phyloP scores from a whole-genome alignment of 805 yeast genomes.

The Alloascoidea hylecoeti region DNA sequence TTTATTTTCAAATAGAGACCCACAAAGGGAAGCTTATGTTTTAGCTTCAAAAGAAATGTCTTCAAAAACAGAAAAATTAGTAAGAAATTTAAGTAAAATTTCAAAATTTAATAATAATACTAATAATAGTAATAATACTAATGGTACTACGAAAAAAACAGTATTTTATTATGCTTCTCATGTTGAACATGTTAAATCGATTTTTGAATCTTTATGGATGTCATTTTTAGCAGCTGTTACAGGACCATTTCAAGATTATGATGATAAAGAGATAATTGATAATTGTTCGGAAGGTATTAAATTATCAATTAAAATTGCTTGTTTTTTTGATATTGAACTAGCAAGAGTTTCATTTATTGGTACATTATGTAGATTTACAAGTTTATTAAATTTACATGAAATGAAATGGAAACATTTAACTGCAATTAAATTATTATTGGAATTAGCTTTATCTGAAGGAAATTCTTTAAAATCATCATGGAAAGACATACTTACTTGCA shows the following conservation, averaged over 20 bases:
- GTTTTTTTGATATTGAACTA: conserved; percentile 69
- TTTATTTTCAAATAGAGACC: conserved; percentile 59
- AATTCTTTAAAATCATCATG: conserved; percentile 61
- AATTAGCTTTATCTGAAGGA: conserved; percentile 73
- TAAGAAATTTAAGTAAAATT: conserved; percentile 32
- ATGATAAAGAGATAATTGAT: conserved; percentile 46
- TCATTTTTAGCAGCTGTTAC: conserved; percentile 89
- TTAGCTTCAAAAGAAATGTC: conserved; percentile 91
- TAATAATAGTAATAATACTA: conserved; percentile 8
- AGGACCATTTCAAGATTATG: conserved; percentile 83
- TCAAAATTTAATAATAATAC: conserved; percentile 4
- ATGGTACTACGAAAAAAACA: conserved; percentile 25
- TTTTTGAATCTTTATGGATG: conserved; percentile 95
- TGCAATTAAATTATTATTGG: conserved; percentile 63
- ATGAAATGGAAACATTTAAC: conserved; percentile 67
- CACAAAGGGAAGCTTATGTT: conserved; percentile 70
- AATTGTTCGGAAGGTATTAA: conserved; percentile 75
- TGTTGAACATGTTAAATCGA: conserved; percentile 81
- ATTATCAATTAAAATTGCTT: conserved; percentile 68
- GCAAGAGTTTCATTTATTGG: conserved; percentile 85
- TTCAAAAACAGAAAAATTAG: conserved; percentile 73
- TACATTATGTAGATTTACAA: conserved; percentile 78
- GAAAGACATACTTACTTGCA: conserved; percentile 68
- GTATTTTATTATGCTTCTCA: conserved; percentile 74
- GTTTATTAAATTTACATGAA: conserved; percentile 65